Percentiles rank a stretch among this genome's conserved stretches.
These are phyloP conservation scores for Novymonas esmeraldas DNA, from an alignment of 208 protist species.

Conservation along the genomic window DNA sequence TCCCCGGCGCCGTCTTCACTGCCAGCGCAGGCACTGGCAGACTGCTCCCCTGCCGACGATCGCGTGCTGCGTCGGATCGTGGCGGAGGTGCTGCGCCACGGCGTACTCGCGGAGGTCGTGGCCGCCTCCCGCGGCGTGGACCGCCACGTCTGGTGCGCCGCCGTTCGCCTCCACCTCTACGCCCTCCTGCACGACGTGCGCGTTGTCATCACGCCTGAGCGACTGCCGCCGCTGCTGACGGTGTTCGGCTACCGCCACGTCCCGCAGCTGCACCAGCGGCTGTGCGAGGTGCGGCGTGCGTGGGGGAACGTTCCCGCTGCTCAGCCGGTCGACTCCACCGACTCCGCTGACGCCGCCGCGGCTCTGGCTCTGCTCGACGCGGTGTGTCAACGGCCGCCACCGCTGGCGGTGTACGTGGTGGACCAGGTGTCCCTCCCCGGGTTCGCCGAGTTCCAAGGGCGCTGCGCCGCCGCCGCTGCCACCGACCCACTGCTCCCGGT, in stretches of 20 bases:
- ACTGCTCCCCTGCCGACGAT: conserved; percentile 7
- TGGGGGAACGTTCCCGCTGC: background rate
- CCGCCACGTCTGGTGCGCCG: conserved; percentile 22
- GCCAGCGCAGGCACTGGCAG: too few relatives aligned
- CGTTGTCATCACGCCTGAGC: conserved; percentile 59
- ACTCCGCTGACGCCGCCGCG: background rate
- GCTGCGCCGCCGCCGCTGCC: background rate
- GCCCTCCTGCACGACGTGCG: conserved; percentile 39
- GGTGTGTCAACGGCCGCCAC: conserved; percentile 11
- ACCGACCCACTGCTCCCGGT: conserved; percentile 10
- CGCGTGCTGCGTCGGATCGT: conserved; percentile 4
- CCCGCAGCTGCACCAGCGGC: conserved; percentile 5
- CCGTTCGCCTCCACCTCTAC: conserved; percentile 48
- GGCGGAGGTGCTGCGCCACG: conserved; percentile 2
- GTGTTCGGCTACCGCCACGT: conserved; percentile 40
- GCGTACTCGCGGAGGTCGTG: conserved; percentile 1
- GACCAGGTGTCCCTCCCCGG: conserved; percentile 28
- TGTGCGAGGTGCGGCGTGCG: conserved; percentile 8
- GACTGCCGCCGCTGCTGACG: conserved; percentile 45
- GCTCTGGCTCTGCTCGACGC: background rate
- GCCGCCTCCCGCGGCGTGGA: background rate
- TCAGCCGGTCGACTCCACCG: too few relatives aligned
- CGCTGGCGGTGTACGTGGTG: conserved; percentile 31
- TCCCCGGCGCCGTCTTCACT: background rate
- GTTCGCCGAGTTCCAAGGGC: conserved; percentile 21